Percentiles rank a stretch among this genome's conserved stretches.
Evolutionary conservation across 345 rosid genomes (phyloP).

Genomic region (Nephelium lappaceum): DNA sequence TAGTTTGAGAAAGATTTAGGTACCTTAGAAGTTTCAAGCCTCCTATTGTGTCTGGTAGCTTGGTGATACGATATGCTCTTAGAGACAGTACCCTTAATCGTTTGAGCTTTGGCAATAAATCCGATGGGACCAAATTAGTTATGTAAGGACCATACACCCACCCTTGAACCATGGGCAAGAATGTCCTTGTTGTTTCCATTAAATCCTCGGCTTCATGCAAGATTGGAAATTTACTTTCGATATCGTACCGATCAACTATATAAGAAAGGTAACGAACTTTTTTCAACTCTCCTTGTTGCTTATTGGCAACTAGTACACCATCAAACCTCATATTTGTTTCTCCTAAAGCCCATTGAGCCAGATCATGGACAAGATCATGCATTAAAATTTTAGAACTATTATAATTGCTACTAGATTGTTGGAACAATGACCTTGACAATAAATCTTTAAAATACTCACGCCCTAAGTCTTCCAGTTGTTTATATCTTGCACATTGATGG

Average conservation of each 20-base stretch:
- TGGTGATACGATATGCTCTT: too few species aligned
- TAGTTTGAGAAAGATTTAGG: too few species aligned
- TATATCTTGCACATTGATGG: not conserved
- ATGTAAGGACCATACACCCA: too few species aligned
- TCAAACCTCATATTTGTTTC: not conserved
- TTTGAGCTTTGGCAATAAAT: too few species aligned
- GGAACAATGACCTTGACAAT: too few species aligned
- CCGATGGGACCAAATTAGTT: not conserved
- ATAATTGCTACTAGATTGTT: too few species aligned
- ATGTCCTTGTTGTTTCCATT: not conserved
- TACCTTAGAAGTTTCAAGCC: slow-evolving; percentile 7
- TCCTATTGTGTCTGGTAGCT: slow-evolving; percentile 7
- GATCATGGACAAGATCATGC: slow-evolving; percentile 16
- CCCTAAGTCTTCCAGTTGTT: too few species aligned
- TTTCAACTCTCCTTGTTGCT: too few species aligned
- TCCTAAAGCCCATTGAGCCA: not conserved
- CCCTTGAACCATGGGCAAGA: not conserved
- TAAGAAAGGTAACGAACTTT: not conserved
- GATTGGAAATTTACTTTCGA: too few species aligned
- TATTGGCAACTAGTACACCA: too few species aligned
- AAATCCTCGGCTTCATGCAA: not conserved
- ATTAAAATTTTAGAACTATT: not conserved
- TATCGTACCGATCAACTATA: not conserved
- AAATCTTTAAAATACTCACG: too few species aligned
- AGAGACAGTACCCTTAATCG: not conserved